A percentile compares a stretch with the other conserved stretches of the same genome.
Conservation (phyloP, 2,329 filamentous ascomycete genomes). For the Claviceps fusiformis region DNA sequence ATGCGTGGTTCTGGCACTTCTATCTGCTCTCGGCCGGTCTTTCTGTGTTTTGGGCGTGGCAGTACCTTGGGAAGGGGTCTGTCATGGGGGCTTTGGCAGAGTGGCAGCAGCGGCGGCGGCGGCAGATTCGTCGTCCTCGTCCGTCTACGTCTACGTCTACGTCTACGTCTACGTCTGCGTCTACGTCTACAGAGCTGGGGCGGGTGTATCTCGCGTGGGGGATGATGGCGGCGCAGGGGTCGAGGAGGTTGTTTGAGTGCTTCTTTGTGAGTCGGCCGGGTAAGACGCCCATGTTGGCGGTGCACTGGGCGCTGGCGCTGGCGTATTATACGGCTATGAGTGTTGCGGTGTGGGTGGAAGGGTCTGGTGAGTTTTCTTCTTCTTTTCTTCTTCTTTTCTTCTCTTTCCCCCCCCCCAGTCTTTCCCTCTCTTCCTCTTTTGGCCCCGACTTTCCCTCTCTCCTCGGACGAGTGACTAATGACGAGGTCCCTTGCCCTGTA, state of each 20-base stretch:
- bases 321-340: conserved; percentile 63
- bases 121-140: background rate
- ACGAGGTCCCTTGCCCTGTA: conserved; percentile 8
- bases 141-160: no score
- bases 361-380: conserved; percentile 41
- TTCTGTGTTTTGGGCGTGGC: conserved; percentile 61
- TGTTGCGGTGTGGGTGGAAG: conserved; percentile 75
- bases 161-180: background rate
- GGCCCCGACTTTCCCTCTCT: background rate
- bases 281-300: conserved; percentile 68
- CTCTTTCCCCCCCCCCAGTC: background rate
- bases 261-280: conserved; percentile 45
- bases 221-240: conserved; percentile 63
- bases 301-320: conserved; percentile 70
- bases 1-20: conserved; percentile 82
- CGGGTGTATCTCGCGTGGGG: conserved; percentile 55
- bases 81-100: conserved; percentile 34
- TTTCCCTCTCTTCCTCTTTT: background rate
- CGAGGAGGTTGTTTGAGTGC: conserved; percentile 65
- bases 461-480: background rate
- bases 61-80: conserved; percentile 42
- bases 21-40: conserved; percentile 59
- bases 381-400: background rate
- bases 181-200: conserved; percentile 35
- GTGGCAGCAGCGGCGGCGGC: conserved; percentile 16